Base-by-base conservation (phyloP, 352 stramenopile genomes). In the Pythium inflatum region DNA sequence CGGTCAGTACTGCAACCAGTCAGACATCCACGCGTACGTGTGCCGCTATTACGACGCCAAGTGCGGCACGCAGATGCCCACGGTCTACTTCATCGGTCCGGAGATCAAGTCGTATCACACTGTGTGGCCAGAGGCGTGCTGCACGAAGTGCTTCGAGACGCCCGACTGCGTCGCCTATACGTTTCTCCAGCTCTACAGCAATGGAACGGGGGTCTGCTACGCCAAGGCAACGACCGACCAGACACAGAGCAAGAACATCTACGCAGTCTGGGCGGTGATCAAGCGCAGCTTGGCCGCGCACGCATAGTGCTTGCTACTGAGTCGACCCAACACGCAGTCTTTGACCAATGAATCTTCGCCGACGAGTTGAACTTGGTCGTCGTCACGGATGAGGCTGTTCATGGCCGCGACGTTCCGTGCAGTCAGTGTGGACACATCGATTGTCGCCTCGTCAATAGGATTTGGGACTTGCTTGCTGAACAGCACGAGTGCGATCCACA, bases 1-100 rank as follows among this genome's bases (percentile, higher is more conserved):
- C 18, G 46, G 46, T n/a, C 18, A 65, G 31, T 86, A 83, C 71
- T 85, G 78, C 62, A 75, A 85, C 66, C 76, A 75, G 9, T 85
- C 76, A 74, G 74, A 84, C 70, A 36, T 71, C 2, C 53, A 49
- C 18, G 74, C 74, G 62, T 83, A 83, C 69, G 77, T 85, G 61
- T 88, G 80, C 69, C 20, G 49, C 7, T 27, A 45, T 18, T 24
- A 27, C 11, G 36, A 43, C 18, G n/a, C n/a, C n/a, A n/a, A n/a
- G n/a, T 75, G 69, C 54, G 80, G 80, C 41, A 71, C 81, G 56
- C 75, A 88, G 70, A 46, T 88, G 24, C 36, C 67, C 27, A 75
- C 66, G 30, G 59, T 77, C 24, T 78, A 41, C 34, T 8, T 8
- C 34, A 8, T 41, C 34, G 8, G 43, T 12, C 33, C 57, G 1